These are phyloP conservation scores for Pyrenophora seminiperda DNA, from an alignment of 2,329 filamentous ascomycete species.

Conservation along the genomic window DNA sequence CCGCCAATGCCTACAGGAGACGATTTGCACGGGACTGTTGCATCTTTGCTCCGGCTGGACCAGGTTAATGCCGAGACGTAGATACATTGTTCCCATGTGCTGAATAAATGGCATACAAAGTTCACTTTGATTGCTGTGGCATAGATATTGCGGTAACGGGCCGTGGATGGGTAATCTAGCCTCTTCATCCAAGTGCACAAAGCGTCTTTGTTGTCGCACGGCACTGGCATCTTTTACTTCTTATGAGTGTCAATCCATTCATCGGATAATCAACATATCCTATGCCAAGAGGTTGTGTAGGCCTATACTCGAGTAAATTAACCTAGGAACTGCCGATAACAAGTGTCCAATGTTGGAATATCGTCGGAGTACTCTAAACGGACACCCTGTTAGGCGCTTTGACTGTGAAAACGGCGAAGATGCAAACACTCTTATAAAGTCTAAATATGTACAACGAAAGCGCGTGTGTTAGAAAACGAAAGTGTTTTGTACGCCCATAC, in stretches of 20 bases:
- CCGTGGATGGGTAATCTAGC: neutral
- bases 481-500: neutral
- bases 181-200: neutral
- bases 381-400: no score
- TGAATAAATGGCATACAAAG: neutral
- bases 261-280: no score
- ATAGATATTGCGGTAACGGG: neutral
- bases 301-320: no score
- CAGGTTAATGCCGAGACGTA: conserved; percentile 10
- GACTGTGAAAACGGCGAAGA: no score
- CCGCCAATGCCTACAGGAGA: conserved; percentile 26
- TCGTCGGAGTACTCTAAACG: no score
- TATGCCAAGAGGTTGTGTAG: no score
- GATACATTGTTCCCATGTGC: neutral
- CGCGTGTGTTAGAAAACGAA: neutral
- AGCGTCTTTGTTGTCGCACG: no score
- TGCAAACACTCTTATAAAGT: conserved; percentile 6
- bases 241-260: no score
- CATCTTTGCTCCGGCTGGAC: conserved; percentile 22
- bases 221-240: no score
- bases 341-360: no score
- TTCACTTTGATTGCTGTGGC: conserved; percentile 8
- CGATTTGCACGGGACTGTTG: conserved; percentile 11
- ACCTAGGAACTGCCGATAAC: no score
- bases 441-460: conserved; percentile 13